Percentiles rank a stretch among this genome's conserved stretches.
phyloP scores from a whole-genome alignment of 768 basidiomycete genomes.

The Ephemerocybe angulata region DNA sequence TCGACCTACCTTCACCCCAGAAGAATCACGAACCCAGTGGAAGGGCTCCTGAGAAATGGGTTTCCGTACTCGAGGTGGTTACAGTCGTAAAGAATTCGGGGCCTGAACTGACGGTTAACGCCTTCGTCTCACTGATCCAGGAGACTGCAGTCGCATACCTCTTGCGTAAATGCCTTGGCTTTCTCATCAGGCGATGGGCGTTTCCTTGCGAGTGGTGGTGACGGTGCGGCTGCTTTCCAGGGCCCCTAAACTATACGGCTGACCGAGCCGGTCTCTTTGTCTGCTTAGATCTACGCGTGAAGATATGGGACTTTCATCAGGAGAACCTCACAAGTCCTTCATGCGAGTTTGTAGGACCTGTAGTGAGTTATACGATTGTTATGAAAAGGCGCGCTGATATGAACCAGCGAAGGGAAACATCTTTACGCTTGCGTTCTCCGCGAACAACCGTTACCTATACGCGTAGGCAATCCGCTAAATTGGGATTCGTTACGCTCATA shows the following conservation, averaged over 20 bases:
- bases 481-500: neutral
- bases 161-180: conserved; percentile 61
- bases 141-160: conserved; percentile 44
- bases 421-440: conserved; percentile 68
- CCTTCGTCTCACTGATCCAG: conserved; percentile 21
- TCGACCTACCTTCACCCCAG: neutral
- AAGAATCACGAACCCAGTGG: neutral
- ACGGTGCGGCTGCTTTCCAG: conserved; percentile 41
- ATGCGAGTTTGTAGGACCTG: conserved; percentile 43
- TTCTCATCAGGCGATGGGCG: conserved; percentile 60
- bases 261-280: conserved; percentile 5
- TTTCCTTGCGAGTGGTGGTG: conserved; percentile 67
- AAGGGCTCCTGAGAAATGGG: conserved; percentile 15
- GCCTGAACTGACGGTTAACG: neutral
- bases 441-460: conserved; percentile 57
- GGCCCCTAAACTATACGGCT: neutral
- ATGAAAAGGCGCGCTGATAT: neutral
- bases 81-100: conserved; percentile 5
- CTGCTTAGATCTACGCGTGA: conserved; percentile 46
- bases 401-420: conserved; percentile 66
- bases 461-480: conserved; percentile 44
- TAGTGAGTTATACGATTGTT: conserved; percentile 24
- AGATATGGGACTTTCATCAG: conserved; percentile 67
- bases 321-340: conserved; percentile 46
- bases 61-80: conserved; percentile 39